Evolutionary conservation across 2,329 filamentous ascomycete genomes (phyloP).

Genomic region (Blastomyces emzantsi): DNA sequence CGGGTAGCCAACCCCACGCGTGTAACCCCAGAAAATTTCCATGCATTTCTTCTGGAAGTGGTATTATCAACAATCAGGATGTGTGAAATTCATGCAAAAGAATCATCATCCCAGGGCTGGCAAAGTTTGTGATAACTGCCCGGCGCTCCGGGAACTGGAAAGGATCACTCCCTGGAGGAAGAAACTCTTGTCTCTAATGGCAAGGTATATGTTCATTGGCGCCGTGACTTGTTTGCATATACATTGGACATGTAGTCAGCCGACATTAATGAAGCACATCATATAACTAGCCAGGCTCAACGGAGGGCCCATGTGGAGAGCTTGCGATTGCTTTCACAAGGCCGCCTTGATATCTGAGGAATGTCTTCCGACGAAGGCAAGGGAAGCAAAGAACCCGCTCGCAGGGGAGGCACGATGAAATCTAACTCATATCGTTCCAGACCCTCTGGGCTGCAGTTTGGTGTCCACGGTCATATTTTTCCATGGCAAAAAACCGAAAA

Average conservation of each 20-base stretch:
- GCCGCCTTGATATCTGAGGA: background rate
- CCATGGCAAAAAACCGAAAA: background rate
- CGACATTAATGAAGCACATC: background rate
- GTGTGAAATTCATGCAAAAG: background rate
- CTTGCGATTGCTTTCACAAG: background rate
- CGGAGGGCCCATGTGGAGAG: background rate
- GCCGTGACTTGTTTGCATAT: background rate
- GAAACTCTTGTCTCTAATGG: background rate
- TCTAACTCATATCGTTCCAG: background rate
- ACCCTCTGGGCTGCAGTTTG: background rate
- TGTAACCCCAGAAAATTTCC: background rate
- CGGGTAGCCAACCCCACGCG: background rate
- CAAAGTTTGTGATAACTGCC: background rate
- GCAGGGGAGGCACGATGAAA: background rate
- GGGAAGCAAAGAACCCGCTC: background rate
- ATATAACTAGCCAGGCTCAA: background rate
- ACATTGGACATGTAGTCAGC: background rate
- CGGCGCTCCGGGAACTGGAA: background rate
- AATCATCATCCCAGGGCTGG: background rate
- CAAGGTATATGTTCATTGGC: background rate
- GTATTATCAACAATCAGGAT: background rate
- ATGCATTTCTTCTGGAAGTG: background rate
- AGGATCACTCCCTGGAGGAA: background rate
- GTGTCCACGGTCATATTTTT: background rate
- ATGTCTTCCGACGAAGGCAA: background rate